Conservation (phyloP, 805 yeast species). For the Zygosaccharomyces bailii region DNA sequence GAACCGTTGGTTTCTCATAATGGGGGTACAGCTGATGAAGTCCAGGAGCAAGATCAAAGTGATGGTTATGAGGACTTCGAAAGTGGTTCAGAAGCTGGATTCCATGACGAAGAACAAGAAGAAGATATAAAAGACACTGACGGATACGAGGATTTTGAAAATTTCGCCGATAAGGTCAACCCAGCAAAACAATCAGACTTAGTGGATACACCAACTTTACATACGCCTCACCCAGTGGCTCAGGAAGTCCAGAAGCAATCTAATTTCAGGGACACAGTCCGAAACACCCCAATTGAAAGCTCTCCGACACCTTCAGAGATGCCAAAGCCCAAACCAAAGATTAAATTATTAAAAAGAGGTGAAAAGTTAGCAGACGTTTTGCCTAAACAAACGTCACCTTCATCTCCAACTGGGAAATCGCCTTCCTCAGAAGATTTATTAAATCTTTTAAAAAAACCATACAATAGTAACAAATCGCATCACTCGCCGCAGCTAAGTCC, state of each 20-base stretch:
- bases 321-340: constrained; percentile 30
- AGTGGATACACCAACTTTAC: too few species aligned
- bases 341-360: constrained; percentile 39
- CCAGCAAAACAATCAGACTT: too few species aligned
- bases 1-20: not conserved
- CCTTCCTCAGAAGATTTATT: constrained; percentile 10
- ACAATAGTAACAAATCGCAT: constrained; percentile 2
- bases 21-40: constrained; percentile 5
- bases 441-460: constrained; percentile 10
- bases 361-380: constrained; percentile 30
- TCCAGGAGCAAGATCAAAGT: constrained; percentile 9
- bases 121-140: constrained; percentile 15
- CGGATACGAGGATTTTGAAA: constrained; percentile 31
- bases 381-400: constrained; percentile 6
- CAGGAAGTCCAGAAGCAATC: constrained; percentile 17
- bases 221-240: not conserved
- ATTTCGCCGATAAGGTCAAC: too few species aligned
- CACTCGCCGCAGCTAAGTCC: not conserved
- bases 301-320: constrained; percentile 7
- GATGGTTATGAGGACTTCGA: constrained; percentile 26
- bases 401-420: not conserved
- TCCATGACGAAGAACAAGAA: constrained; percentile 10
- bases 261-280: constrained; percentile 17
- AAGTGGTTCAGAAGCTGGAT: constrained; percentile 18
- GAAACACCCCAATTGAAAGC: constrained; percentile 9